Percentiles rank a stretch among this genome's conserved stretches.
Evolutionary conservation across 805 yeast genomes (phyloP).

Genomic region (Lachancea fermentati): DNA sequence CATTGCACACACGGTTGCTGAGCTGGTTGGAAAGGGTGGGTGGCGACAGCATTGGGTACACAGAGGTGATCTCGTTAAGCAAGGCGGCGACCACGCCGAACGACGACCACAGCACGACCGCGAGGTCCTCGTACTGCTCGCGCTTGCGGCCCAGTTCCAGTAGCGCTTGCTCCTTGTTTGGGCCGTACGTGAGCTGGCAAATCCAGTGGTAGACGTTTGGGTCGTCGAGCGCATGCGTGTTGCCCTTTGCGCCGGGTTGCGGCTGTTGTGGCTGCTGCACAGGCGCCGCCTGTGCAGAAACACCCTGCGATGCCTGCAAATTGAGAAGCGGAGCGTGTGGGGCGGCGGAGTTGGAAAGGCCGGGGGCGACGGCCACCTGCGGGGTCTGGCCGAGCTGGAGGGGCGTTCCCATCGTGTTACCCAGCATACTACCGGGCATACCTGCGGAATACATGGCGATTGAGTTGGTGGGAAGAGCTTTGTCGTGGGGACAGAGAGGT

Average conservation of each 20-base stretch:
- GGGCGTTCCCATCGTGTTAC: neutral
- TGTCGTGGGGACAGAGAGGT: no score
- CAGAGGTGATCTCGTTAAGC: conserved; percentile 82
- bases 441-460: neutral
- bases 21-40: conserved; percentile 80
- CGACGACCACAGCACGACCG: conserved; percentile 89
- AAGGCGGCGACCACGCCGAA: conserved; percentile 94
- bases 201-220: conserved; percentile 88
- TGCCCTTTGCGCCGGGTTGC: conserved; percentile 10
- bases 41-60: conserved; percentile 85
- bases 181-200: conserved; percentile 81
- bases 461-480: neutral
- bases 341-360: neutral
- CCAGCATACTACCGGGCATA: neutral
- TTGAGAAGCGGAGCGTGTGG: neutral
- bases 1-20: conserved; percentile 91
- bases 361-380: neutral
- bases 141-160: conserved; percentile 89
- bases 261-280: conserved; percentile 8
- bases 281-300: conserved; percentile 1
- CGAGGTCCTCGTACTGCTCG: conserved; percentile 91
- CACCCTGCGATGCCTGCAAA: neutral
- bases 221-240: conserved; percentile 52
- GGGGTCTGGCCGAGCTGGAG: neutral
- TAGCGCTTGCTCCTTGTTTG: conserved; percentile 87